Conservation (phyloP, 495 filamentous ascomycete species). For the Penicillium maclennaniae region DNA sequence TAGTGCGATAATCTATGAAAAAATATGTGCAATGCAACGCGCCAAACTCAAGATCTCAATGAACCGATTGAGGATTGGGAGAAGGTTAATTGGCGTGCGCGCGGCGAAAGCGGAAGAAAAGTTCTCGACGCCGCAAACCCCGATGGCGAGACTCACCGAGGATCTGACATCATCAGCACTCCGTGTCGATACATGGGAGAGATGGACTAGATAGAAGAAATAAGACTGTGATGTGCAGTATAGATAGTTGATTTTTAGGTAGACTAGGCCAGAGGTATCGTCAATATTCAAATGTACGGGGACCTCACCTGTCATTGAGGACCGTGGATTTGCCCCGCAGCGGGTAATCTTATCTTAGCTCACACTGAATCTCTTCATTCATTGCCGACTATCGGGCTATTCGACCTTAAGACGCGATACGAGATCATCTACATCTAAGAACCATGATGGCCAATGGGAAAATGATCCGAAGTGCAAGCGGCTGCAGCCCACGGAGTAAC, state of each 20-base stretch:
- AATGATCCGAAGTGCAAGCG: not conserved
- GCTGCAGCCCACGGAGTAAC: not conserved
- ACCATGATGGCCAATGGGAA: not conserved
- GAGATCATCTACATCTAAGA: not conserved
- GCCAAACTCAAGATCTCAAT: not conserved
- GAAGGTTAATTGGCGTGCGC: not conserved
- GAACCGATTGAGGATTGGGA: not conserved
- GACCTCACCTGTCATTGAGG: not conserved
- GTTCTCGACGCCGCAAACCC: constrained; percentile 16
- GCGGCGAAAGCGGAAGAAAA: constrained; percentile 7
- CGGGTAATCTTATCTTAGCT: constrained; percentile 1
- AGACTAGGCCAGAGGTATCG: not conserved
- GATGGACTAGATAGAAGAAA: not conserved
- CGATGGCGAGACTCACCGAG: constrained; percentile 31
- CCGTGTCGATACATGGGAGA: not conserved
- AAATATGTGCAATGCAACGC: not conserved
- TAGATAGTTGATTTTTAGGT: not conserved
- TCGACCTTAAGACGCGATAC: too few species aligned
- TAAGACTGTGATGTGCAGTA: not conserved
- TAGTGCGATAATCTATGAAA: not conserved
- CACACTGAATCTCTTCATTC: not conserved
- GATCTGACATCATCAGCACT: constrained; percentile 31
- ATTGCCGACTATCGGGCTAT: not conserved
- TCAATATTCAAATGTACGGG: not conserved
- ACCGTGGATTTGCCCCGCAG: not conserved